Evolutionary conservation across 2,329 filamentous ascomycete species (phyloP), one percentile per base, ranked within the genome.

Genomic region (Penicillium hordei): DNA sequence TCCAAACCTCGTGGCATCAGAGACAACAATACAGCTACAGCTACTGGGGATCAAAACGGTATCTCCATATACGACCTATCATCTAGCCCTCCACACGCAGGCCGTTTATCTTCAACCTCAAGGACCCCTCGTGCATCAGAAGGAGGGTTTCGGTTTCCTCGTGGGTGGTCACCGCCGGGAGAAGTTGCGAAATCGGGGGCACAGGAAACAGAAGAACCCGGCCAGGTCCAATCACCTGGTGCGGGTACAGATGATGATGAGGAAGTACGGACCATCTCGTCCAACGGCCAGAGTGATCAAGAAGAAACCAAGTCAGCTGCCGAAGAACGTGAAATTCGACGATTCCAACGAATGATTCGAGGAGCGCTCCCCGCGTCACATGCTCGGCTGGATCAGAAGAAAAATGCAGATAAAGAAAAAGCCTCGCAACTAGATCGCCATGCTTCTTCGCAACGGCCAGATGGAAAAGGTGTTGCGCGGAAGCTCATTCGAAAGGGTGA

Each of bases 351-450:
- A 29, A 74, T 64, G 50, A 80, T 79, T 13, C 76, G 76, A 58
- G 79, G 79, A 27, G 79, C 81, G 25, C 69, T 82, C 25, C 79
- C 79, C 19, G 79, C 79, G 6, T 81, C 79, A 25, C 81, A 77
- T 75, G 60, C 78, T 25, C 71, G 76, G 51, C 68, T 80, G 48
- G 71, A 79, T 60, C 69, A 71, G 48, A 71, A 73, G 57, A 69
- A 69, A 36, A 71, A 71, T n/a, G 65, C 59, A 58, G 65, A 64
- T 29, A 65, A 54, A 59, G 61, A 59, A 43, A 65, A 52, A 53
- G 48, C 49, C 19, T 60, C 52, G 2, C 65, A 67, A 19, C 55
- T 57, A 34, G 63, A 63, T 39, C 63, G 63, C n/a, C 66, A 70
- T n/a, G 44, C 57, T 25, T 52, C 56, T 29, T 23, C 58, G 1